Percentiles rank a stretch among this genome's conserved stretches.
These are phyloP conservation scores for Daldinia decipiens DNA, from an alignment of 495 filamentous ascomycete genomes.

Conservation along the genomic window DNA sequence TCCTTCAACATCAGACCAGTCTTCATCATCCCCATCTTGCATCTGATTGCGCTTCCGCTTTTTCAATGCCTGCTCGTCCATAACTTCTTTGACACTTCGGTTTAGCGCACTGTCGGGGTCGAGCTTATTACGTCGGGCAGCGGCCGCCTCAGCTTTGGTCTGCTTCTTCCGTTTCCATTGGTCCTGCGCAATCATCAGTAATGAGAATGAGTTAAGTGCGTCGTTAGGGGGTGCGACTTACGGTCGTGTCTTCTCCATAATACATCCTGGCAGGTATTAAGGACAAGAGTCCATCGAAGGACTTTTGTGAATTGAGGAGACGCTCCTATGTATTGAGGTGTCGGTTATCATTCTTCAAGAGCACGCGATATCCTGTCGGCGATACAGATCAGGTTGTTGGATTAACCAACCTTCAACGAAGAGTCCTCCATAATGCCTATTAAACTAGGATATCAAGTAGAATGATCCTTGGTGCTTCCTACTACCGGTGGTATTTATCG, in stretches of 20 bases:
- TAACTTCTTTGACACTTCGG: conserved; percentile 83
- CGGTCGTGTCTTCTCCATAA: conserved; percentile 85
- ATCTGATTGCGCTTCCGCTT: conserved; percentile 66
- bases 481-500: background rate
- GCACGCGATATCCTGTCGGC: conserved; percentile 24
- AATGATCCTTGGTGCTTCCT: background rate
- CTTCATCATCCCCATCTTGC: conserved; percentile 52
- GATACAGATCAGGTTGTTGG: conserved; percentile 14
- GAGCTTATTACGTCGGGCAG: conserved; percentile 82
- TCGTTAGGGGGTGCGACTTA: conserved; percentile 62
- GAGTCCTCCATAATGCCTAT: conserved; percentile 48
- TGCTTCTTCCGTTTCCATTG: conserved; percentile 91
- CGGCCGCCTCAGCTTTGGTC: conserved; percentile 81
- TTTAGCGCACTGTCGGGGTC: conserved; percentile 77
- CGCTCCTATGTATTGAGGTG: conserved; percentile 69
- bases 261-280: conserved; percentile 94
- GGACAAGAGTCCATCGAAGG: conserved; percentile 91
- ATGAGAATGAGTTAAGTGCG: background rate
- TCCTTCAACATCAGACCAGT: conserved; percentile 52
- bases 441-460: background rate
- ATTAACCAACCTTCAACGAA: conserved; percentile 50
- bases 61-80: conserved; percentile 78
- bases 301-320: conserved; percentile 81
- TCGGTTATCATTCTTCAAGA: conserved; percentile 38
- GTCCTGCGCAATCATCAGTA: conserved; percentile 60